Base-by-base conservation (phyloP, 2,329 filamentous ascomycete species). In the Cadophora gregata region DNA sequence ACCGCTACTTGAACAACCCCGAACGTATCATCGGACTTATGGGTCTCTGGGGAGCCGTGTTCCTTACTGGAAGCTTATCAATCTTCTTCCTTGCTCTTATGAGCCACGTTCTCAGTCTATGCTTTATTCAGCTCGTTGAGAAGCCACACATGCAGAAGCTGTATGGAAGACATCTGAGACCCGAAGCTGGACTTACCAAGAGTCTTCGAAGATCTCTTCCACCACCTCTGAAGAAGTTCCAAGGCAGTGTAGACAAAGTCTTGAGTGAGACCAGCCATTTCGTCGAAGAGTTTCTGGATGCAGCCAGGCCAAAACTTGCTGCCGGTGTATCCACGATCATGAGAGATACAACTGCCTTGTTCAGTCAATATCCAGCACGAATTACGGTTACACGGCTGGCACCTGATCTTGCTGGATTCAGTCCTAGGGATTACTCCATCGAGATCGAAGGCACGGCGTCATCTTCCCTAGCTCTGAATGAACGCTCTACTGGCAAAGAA, bases 131-230 rank as follows among this genome's bases (percentile, higher is more conserved):
- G 67, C 92, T 95, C 71, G 92, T 99, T 10, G 96, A 99, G 80
- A 90, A 94, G 67, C 96, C 95, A 16, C 96, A 99, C 78, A 98
- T 99, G 94, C 92, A 97, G 78, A 98, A 97, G 83, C 86, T 98
- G 21, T 99, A 99, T 75, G 95, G 96, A 50, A 85, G 89, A 73
- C 90, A 89, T 73, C 83, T 99, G 55, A 90, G 96, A 67, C 84
- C 90, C 70, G 93, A 97, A 78, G 96, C 96, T 12, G 96, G 96
- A 59, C 84, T 99, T 47, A 95, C 94, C 67, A 96, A 94, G 80
- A 97, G 93, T 75, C 86, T 99, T 77, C 93, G 93, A 78, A 89
- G 91, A 70, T 93, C 93, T 12, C 82, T 99, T 27, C 96, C 96
- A 3, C 88, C 90, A 2, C 92, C 93, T 2, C 86, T 99, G 48